phyloP scores from a whole-genome alignment of 208 protist species.

The Leishmania tropica region DNA sequence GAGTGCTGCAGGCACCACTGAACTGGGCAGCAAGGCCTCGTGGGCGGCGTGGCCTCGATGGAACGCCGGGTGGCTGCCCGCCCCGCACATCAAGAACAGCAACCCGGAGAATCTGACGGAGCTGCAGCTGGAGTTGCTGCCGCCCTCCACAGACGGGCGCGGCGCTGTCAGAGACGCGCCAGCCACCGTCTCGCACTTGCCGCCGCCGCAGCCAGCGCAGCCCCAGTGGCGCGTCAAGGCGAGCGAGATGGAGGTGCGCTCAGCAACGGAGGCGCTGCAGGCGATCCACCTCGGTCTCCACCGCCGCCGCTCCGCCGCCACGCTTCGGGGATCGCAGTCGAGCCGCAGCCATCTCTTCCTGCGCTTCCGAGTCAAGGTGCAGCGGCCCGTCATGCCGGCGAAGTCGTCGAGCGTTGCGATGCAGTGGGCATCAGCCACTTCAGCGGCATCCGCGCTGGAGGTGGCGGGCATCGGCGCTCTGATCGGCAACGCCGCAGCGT shows the following conservation, averaged over 20 bases:
- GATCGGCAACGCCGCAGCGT: neutral
- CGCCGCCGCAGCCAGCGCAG: conserved; percentile 9
- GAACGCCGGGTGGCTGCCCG: conserved; percentile 28
- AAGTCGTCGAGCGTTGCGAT: conserved; percentile 13
- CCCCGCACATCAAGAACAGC: conserved; percentile 31
- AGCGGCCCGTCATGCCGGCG: conserved; percentile 14
- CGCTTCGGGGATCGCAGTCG: conserved; percentile 25
- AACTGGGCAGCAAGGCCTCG: neutral
- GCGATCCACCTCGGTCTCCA: conserved; percentile 26
- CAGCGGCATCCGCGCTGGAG: neutral
- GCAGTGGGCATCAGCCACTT: neutral
- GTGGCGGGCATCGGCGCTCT: neutral
- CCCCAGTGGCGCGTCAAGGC: conserved; percentile 31
- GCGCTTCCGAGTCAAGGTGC: conserved; percentile 30
- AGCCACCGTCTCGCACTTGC: conserved; percentile 17
- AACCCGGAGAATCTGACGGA: conserved; percentile 29
- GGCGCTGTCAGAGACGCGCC: conserved; percentile 1
- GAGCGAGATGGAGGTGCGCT: conserved; percentile 31
- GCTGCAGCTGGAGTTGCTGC: conserved; percentile 33
- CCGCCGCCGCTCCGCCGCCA: conserved; percentile 28
- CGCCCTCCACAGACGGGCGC: neutral
- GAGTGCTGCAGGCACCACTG: neutral
- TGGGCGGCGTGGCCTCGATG: conserved; percentile 25
- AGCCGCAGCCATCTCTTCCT: conserved; percentile 43
- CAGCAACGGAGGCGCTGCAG: conserved; percentile 20